Base-by-base conservation (phyloP, 306 rosid genomes). In the Rubus parviflorus region DNA sequence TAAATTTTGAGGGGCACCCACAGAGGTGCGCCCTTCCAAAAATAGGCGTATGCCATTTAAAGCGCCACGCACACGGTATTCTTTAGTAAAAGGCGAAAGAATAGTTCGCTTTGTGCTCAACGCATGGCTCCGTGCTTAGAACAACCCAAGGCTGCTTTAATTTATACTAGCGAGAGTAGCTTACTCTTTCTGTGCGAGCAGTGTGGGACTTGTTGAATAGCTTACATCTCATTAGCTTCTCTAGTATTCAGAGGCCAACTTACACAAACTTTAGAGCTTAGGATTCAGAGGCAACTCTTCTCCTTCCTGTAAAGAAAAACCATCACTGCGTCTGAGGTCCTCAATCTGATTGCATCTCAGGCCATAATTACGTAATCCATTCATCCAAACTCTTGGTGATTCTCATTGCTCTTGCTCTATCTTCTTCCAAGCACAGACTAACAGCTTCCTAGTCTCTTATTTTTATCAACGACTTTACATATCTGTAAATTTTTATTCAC, bases 1-100 rank as follows among this genome's bases (percentile, higher is more conserved):
- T 56, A 0, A 0, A 7, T 7, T 56, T 56, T 56, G 62, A 25
- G 80, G 46, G 43, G 20, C 45, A 70, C 60, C 42, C 68, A 11
- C 1, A 1, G 2, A 14, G 30, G 38, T 69, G 4, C 8, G 0
- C 42, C 82, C 75, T 76, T 69, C 37, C 48, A 83, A 82, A 86
- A 86, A 75, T 81, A 51, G 70, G 76, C 78, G 74, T 79, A 86
- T 69, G 82, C 86, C 84, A 72, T 47, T 40, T 4, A 0, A 0
- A 7, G 71, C 56, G 16, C 12, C 67, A 23, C 25, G 53, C 67
- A 73, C 76, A 41, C 76, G 53, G 66, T 56, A 56, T 56, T 73
- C 67, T 56, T 73, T 73, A 73, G 53, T 73, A 73, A 73, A 73
- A 73, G 76, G 67, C 76, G 53, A 72, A 54, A 72, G 52, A 54